Evolutionary conservation across 73 alveolate species (phyloP), one percentile per base, ranked within the genome.

Genomic region (Diophrys appendiculata): DNA sequence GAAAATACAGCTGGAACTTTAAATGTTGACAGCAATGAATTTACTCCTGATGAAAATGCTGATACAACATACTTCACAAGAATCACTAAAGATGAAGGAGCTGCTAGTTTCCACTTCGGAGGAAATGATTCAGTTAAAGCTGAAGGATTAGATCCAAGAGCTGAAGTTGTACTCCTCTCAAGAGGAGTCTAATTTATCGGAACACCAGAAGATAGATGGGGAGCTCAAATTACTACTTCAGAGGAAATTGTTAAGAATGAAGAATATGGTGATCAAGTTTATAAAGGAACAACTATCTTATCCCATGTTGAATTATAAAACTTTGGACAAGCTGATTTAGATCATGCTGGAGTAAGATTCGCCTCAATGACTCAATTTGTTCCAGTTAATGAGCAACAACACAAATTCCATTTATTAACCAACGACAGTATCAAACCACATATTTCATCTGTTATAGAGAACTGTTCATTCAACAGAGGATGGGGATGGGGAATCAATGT

Each of bases 291-390:
- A 43, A 18, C 60, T 43, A 43, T 5, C 5, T 0, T 82, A 53
- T 70, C 72, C 24, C 25, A 28, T 65, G 84, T 82, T 27, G 90
- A 82, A 60, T 13, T 82, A 1, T 55, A 33, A 35, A 82, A 82
- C 65, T 73, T 74, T 54, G 64, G 80, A 1, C 77, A 73, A n/a
- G 26, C 54, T 8, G 90, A 82, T 64, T 73, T 84, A 1, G 65
- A 64, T 34, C 72, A 73, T 26, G 90, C 90, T 13, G 84, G 76
- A 3, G 25, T 82, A 0, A 82, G 90, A 73, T 74, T 82, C 34
- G 80, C 13, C 32, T 5, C 5, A n/a, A 60, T 43, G 18, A 43
- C 5, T 5, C 5, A 5, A 43, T 43, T 11, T 18, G 5, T 11
- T 11, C 60, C 60, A 43, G n/a, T n/a, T n/a, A n/a, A n/a, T n/a